Evolutionary conservation across 345 rosid species (phyloP).

Genomic region (Chamaenerion angustifolium): DNA sequence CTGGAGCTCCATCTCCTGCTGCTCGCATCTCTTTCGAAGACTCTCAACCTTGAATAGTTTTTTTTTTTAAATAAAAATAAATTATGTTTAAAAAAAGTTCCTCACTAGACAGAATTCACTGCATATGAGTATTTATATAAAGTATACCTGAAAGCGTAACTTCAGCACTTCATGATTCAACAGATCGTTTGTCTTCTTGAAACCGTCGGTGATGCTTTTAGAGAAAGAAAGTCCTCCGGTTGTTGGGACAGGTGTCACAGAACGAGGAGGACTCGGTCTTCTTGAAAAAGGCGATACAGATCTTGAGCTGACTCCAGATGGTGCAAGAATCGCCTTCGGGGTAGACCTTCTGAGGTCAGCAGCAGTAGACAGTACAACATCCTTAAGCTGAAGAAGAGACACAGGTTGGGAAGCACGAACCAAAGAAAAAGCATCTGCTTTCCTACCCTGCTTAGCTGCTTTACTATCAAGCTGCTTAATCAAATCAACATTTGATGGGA

Average conservation of each 20-base stretch:
- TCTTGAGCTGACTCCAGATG: constrained; percentile 80
- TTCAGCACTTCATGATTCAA: constrained; percentile 78
- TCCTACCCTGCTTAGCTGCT: constrained; percentile 89
- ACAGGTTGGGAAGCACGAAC: constrained; percentile 64
- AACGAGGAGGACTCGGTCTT: constrained; percentile 91
- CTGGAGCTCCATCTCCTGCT: constrained; percentile 78
- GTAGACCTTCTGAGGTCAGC: constrained; percentile 47
- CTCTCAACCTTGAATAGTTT: constrained; percentile 42
- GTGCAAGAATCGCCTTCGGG: constrained; percentile 55
- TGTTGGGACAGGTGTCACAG: constrained; percentile 84
- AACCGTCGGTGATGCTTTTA: constrained; percentile 61
- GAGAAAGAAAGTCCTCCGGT: constrained; percentile 71
- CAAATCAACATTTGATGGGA: constrained; percentile 72
- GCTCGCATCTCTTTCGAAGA: constrained; percentile 61
- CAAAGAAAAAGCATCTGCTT: constrained; percentile 59
- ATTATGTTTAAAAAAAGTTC: neutral
- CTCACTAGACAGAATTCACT: neutral
- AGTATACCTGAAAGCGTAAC: constrained; percentile 75
- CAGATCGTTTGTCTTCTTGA: constrained; percentile 91
- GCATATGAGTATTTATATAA: no score
- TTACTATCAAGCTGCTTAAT: constrained; percentile 87
- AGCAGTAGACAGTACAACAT: constrained; percentile 52
- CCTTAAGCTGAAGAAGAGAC: constrained; percentile 68
- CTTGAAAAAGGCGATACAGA: constrained; percentile 94
- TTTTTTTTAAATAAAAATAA: no score